These are phyloP conservation scores for Trifolium dubium DNA, from an alignment of 306 rosid species.

Conservation along the genomic window DNA sequence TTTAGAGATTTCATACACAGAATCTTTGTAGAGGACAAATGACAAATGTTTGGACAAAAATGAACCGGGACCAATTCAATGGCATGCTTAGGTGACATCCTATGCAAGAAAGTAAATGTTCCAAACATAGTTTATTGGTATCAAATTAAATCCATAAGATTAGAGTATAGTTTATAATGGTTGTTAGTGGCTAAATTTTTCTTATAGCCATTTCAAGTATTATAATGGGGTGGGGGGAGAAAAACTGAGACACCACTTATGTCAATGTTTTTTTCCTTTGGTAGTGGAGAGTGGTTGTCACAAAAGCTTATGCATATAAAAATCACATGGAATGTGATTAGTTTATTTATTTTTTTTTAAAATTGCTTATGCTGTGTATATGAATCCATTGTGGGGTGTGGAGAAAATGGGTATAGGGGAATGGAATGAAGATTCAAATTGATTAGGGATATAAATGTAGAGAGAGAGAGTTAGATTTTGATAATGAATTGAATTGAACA, in stretches of 20 bases:
- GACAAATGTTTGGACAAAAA: slow-evolving; percentile 35
- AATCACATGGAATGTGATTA: slow-evolving; percentile 41
- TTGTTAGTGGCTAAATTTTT: slow-evolving; percentile 51
- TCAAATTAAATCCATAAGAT: slow-evolving; percentile 14
- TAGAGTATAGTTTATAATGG: slow-evolving; percentile 43
- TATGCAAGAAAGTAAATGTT: slow-evolving; percentile 25
- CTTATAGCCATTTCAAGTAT: slow-evolving; percentile 50
- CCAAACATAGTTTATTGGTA: slow-evolving; percentile 1
- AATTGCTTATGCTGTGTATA: slow-evolving; percentile 40
- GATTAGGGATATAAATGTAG: slow-evolving; percentile 47
- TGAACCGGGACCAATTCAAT: slow-evolving; percentile 34
- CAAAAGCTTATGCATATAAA: slow-evolving; percentile 43
- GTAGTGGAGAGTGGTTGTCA: slow-evolving; percentile 41
- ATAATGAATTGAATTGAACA: slow-evolving; percentile 50
- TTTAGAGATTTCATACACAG: slow-evolving; percentile 60
- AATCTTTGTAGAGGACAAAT: slow-evolving; percentile 65
- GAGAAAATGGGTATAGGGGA: slow-evolving; percentile 42
- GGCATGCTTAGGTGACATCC: slow-evolving; percentile 30
- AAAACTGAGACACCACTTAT: slow-evolving; percentile 15
- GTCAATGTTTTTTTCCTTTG: slow-evolving; percentile 28
- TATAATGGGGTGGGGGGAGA: slow-evolving; percentile 22
- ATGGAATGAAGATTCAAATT: slow-evolving; percentile 38
- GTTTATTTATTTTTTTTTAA: background rate
- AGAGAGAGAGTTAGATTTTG: slow-evolving; percentile 35
- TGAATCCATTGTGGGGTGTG: slow-evolving; percentile 45